These are phyloP conservation scores for Inga oerstediana DNA, from an alignment of 306 rosid species.

Conservation along the genomic window DNA sequence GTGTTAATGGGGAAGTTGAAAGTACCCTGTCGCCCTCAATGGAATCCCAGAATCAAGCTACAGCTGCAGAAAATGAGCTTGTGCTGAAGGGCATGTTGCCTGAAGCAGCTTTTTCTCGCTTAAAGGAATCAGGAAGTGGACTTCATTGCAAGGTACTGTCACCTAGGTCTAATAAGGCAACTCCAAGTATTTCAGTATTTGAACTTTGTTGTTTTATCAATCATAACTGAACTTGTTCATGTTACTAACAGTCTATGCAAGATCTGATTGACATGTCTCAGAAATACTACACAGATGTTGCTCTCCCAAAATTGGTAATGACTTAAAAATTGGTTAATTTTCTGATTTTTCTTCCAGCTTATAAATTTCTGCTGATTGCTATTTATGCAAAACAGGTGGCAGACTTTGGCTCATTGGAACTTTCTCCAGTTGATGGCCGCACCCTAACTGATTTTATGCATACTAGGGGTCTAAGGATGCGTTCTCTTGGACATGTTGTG, in stretches of 20 bases:
- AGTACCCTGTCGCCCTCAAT: slow-evolving; percentile 44
- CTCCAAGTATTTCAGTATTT: slow-evolving; percentile 27
- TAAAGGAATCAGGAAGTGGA: slow-evolving; percentile 91
- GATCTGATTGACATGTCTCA: slow-evolving; percentile 74
- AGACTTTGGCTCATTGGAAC: slow-evolving; percentile 97
- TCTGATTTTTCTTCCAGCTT: slow-evolving; percentile 26
- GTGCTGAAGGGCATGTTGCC: slow-evolving; percentile 64
- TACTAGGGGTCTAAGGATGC: slow-evolving; percentile 93
- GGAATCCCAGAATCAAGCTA: slow-evolving; percentile 55
- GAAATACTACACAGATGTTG: slow-evolving; percentile 91
- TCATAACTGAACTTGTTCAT: slow-evolving; percentile 38
- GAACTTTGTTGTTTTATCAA: slow-evolving; percentile 33
- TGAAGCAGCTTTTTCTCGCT: slow-evolving; percentile 75
- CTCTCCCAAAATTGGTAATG: slow-evolving; percentile 97
- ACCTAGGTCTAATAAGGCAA: slow-evolving; percentile 31
- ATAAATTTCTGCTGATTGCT: slow-evolving; percentile 37
- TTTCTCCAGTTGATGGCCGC: slow-evolving; percentile 99
- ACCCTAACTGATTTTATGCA: slow-evolving; percentile 99
- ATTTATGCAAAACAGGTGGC: slow-evolving; percentile 77
- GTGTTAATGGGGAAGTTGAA: slow-evolving; percentile 56
- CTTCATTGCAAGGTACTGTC: slow-evolving; percentile 86
- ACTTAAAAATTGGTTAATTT: slow-evolving; percentile 38
- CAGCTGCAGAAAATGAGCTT: slow-evolving; percentile 79
- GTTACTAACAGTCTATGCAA: slow-evolving; percentile 73
- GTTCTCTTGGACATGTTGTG: slow-evolving; percentile 93